These are phyloP conservation scores for Rhizophora mangle DNA, from an alignment of 345 rosid genomes.

Conservation along the genomic window DNA sequence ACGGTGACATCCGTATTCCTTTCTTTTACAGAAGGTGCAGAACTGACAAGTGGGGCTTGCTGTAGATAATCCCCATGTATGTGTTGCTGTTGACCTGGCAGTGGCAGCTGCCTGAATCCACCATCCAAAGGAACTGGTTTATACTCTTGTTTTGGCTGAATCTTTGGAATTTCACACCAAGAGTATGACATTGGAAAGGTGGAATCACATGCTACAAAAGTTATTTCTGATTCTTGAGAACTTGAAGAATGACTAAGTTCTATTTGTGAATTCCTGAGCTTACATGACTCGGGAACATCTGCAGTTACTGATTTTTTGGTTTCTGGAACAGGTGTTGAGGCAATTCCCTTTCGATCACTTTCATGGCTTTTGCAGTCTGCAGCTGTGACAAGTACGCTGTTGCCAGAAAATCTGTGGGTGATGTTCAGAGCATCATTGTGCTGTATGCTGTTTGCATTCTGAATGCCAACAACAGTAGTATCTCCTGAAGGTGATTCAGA, in stretches of 20 bases:
- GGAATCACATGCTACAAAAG: slow-evolving; percentile 40
- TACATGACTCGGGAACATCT: slow-evolving; percentile 37
- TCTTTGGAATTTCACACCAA: slow-evolving; percentile 56
- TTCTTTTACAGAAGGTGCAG: slow-evolving; percentile 30
- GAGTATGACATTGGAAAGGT: slow-evolving; percentile 32
- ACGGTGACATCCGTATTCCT: slow-evolving; percentile 15
- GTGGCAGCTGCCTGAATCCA: slow-evolving; percentile 42
- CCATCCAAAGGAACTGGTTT: slow-evolving; percentile 37
- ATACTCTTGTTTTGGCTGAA: slow-evolving; percentile 41
- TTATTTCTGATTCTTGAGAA: slow-evolving; percentile 29
- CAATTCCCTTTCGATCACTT: slow-evolving; percentile 37
- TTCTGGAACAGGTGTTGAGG: slow-evolving; percentile 41
- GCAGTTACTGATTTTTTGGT: slow-evolving; percentile 31
- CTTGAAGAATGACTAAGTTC: slow-evolving; percentile 41
- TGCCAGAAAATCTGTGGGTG: slow-evolving; percentile 38
- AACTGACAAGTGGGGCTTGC: slow-evolving; percentile 23
- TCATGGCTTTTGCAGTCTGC: slow-evolving; percentile 39
- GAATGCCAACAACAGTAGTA: slow-evolving; percentile 36
- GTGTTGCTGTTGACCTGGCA: slow-evolving; percentile 30
- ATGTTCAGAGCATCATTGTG: slow-evolving; percentile 35
- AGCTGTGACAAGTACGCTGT: slow-evolving; percentile 36
- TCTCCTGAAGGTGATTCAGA: slow-evolving; percentile 53
- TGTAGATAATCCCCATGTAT: slow-evolving; percentile 21
- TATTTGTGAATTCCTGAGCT: slow-evolving; percentile 37
- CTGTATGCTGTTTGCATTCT: slow-evolving; percentile 37